Evolutionary conservation across 2,329 filamentous ascomycete species (phyloP), one percentile per base, ranked within the genome.

Genomic region (Zymoseptoria passerinii): DNA sequence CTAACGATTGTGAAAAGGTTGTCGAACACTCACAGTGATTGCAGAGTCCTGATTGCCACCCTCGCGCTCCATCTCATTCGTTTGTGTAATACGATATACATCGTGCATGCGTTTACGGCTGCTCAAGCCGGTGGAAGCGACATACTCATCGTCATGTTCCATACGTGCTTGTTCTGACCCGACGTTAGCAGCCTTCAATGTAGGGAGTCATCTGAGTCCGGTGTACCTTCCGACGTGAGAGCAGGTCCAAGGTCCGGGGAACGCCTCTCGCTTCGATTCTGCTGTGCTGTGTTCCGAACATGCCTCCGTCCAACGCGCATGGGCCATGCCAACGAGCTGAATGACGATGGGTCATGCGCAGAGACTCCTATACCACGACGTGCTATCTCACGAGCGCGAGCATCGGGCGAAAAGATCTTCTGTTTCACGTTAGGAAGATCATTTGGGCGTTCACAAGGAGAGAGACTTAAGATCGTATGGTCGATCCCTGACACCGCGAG

Each of bases 401-500:
- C 76, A 64, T 87, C 84, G 0, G 83, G 77, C 0, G 81, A 84
- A 71, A 87, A 88, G 55, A 88, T 83, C 67, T 88, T 44, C 35
- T 44, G 35, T 44, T 23, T 4, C 23, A 4, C 23, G 23, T 23
- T 23, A 23, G 23, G 2, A 23, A 23, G 23, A 23, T 23, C 23
- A 4, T 3, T 23, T 4, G 23, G 23, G 4, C 23, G 4, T 23
- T 23, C 23, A 23, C 23, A 23, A 23, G 23, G 2, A 23, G 23
- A 23, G 16, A 44, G 35, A 16, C 35, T 44, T 44, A 44, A 23
- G 72, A 88, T 81, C 0, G 84, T 87, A 64, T 83, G 80, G 63
- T 87, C 85, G 59, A 88, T 88, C 19, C 85, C 85, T 2, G 82
- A 84, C 28, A 83, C 83, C 2, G 85, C 85, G 58, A 88, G 76